A percentile compares a stretch with the other conserved stretches of the same genome.
These are phyloP conservation scores for Alternaria dauci DNA, from an alignment of 2,329 filamentous ascomycete genomes.

Conservation along the genomic window DNA sequence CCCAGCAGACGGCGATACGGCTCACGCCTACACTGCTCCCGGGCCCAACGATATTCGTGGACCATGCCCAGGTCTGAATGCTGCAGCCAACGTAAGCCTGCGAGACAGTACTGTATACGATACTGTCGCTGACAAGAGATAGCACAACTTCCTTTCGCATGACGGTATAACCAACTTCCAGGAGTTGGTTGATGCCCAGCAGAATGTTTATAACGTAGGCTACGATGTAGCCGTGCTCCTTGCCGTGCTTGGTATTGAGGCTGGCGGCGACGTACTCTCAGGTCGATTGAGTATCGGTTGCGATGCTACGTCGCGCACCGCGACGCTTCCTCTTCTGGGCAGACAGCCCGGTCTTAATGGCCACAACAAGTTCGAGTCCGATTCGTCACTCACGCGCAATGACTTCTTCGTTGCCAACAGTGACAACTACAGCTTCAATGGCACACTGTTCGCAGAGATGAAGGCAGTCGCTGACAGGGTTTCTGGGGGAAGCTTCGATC, in stretches of 20 bases:
- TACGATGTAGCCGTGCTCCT: slow-evolving; percentile 54
- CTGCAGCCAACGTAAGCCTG: slow-evolving; percentile 49
- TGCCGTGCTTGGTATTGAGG: slow-evolving; percentile 51
- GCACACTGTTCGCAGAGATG: slow-evolving; percentile 53
- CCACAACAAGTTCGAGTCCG: slow-evolving; percentile 56
- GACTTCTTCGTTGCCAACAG: slow-evolving; percentile 51
- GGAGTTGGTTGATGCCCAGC: slow-evolving; percentile 57
- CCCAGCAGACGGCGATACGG: slow-evolving; percentile 53
- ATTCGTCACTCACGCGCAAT: slow-evolving; percentile 54
- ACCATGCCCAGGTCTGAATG: slow-evolving; percentile 55
- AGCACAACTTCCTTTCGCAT: slow-evolving; percentile 51
- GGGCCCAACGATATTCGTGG: slow-evolving; percentile 38
- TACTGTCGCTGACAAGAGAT: background rate
- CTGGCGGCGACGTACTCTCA: slow-evolving; percentile 55
- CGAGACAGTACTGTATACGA: background rate
- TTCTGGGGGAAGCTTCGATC: slow-evolving; percentile 49
- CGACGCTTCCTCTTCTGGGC: slow-evolving; percentile 41
- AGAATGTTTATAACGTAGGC: slow-evolving; percentile 57
- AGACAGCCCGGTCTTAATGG: slow-evolving; percentile 54
- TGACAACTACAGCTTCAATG: slow-evolving; percentile 54
- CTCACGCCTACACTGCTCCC: slow-evolving; percentile 30
- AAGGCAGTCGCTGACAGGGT: slow-evolving; percentile 37
- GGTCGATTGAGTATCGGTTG: slow-evolving; percentile 57
- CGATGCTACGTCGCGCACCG: slow-evolving; percentile 55
- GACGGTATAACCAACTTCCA: slow-evolving; percentile 55